Evolutionary conservation across 768 basidiomycete species (phyloP), one percentile per base, ranked within the genome.

Genomic region (Suillus weaverae): DNA sequence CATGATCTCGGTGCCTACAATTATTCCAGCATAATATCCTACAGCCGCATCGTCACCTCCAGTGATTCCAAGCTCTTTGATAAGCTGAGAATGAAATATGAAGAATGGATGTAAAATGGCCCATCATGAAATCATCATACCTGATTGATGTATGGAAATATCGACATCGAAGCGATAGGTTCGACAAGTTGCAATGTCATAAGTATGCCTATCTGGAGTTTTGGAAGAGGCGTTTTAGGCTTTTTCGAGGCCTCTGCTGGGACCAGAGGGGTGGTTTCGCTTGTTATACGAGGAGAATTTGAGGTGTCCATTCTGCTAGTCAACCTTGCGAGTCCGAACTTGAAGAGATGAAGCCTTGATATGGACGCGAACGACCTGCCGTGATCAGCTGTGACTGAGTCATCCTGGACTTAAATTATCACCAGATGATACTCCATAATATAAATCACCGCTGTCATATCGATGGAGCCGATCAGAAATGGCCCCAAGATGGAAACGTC

Each of bases 1-100:
- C 41, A 53, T 18, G 14, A 16, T 30, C 7, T 6, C 3, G 38
- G 70, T 7, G 67, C 80, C 32, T 63, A 90, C 90, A 80, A 92
- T 81, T 16, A 90, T 66, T 7, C 89, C 90, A 50, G 89, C 89
- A 71, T 90, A 90, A 72, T 90, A 88, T 33, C 89, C 89, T 14
- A 90, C 85, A 26, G 67, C 72, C 5, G 62, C 51, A 16, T 68
- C 63, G 14, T 68, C 5, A 16, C 41, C 38, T 13, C 60, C 35
- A 62, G 38, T 44, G 33, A 65, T 62, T 7, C 20, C 43, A 11
- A 62, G 60, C 36, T 62, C 59, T 63, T 35, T 61, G 30, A 62
- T 33, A 13, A 64, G 59, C 59, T 62, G n/a, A 41, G 3, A 43
- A 41, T 35, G 38, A 11, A 22, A 18, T 13, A 36, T 41, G 16